Evolutionary conservation across 331 rosid genomes (phyloP).

Genomic region (Pyrus hybrid): DNA sequence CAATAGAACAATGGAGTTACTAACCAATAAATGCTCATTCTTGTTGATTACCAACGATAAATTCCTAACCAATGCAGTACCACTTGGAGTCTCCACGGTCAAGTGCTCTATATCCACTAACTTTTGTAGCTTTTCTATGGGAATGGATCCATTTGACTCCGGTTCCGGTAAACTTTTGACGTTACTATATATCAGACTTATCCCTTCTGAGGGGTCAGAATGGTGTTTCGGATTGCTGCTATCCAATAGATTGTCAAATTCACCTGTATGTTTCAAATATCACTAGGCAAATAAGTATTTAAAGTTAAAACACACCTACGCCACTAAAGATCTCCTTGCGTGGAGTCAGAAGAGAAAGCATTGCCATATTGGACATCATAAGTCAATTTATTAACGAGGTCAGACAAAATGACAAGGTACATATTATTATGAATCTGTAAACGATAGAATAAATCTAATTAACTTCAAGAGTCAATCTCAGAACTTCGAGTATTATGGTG

Average conservation of each 20-base stretch:
- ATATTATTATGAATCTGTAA: too few species aligned
- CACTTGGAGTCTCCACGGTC: slow-evolving; percentile 70
- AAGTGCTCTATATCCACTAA: slow-evolving; percentile 60
- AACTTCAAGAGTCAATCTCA: not conserved
- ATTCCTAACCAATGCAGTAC: slow-evolving; percentile 52
- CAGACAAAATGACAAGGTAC: not conserved
- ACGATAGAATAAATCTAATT: not conserved
- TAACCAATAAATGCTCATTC: slow-evolving; percentile 76
- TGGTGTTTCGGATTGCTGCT: slow-evolving; percentile 39
- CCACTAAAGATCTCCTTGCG: not conserved
- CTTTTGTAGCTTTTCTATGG: slow-evolving; percentile 30
- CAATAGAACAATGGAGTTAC: slow-evolving; percentile 8
- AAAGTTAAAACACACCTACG: not conserved
- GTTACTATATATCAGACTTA: slow-evolving; percentile 40
- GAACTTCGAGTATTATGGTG: not conserved
- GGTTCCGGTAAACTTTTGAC: slow-evolving; percentile 27
- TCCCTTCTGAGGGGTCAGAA: slow-evolving; percentile 49
- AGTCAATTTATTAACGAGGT: not conserved
- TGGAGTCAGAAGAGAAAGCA: not conserved
- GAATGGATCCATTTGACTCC: slow-evolving; percentile 65
- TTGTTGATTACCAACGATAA: slow-evolving; percentile 52
- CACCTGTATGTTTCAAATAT: slow-evolving; percentile 50
- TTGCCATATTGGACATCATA: not conserved
- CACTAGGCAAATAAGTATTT: not conserved
- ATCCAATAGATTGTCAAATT: slow-evolving; percentile 80